A percentile compares a stretch with the other conserved stretches of the same genome.
Conservation (phyloP, 306 rosid genomes). For the Purshia tridentata region DNA sequence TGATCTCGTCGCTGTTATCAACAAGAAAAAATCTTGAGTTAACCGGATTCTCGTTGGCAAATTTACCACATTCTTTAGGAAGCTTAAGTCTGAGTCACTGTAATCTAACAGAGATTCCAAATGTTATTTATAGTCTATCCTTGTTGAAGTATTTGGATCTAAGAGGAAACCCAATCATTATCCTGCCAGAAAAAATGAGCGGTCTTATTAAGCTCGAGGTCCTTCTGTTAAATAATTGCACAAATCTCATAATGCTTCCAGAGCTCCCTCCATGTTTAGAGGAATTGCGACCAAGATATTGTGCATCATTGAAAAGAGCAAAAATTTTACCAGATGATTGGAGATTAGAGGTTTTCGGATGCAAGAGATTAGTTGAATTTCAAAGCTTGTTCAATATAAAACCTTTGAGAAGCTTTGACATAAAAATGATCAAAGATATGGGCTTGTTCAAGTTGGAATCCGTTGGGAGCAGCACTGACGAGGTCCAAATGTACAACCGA, state of each 20-base stretch:
- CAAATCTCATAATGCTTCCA: neutral
- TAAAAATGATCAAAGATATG: neutral
- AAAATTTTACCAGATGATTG: neutral
- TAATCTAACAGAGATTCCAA: neutral
- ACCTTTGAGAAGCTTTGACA: neutral
- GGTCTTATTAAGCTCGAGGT: neutral
- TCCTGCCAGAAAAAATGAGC: neutral
- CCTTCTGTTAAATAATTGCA: neutral
- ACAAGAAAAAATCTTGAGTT: too few species aligned
- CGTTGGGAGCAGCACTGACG: neutral
- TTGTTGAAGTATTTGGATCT: neutral
- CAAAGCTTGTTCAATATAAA: neutral
- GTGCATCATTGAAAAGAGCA: neutral
- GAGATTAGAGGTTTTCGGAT: rapidly evolving
- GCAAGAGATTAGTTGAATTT: neutral
- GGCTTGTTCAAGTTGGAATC: neutral
- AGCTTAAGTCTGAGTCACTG: neutral
- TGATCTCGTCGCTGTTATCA: too few species aligned
- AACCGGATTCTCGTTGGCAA: too few species aligned
- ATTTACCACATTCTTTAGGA: too few species aligned
- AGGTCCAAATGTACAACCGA: neutral
- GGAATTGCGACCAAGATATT: rapidly evolving
- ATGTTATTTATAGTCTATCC: neutral
- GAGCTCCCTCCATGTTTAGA: neutral
- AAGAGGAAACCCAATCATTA: neutral